phyloP scores from a whole-genome alignment of 345 rosid species.

The Boechera stricta region DNA sequence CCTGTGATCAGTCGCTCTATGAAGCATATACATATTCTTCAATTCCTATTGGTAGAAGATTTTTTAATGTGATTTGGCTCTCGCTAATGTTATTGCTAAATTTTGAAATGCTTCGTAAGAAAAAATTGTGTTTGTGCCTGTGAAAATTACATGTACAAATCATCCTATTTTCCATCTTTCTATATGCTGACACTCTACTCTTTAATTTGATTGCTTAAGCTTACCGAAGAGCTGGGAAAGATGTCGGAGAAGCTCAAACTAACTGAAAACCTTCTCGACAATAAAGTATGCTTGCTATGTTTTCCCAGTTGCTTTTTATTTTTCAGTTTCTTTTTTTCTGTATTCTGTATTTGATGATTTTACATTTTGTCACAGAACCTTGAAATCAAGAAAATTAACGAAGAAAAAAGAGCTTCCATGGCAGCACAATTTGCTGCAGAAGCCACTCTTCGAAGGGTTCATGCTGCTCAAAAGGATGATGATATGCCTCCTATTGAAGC shows the following conservation, averaged over 20 bases:
- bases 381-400: slow-evolving; percentile 94
- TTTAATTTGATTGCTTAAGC: slow-evolving; percentile 54
- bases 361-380: slow-evolving; percentile 66
- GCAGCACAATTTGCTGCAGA: slow-evolving; percentile 99
- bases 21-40: neutral
- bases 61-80: neutral
- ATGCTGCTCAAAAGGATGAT: slow-evolving; percentile 99
- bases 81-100: slow-evolving; percentile 3
- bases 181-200: slow-evolving; percentile 33
- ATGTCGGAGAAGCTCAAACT: slow-evolving; percentile 95
- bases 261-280: slow-evolving; percentile 80
- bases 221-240: slow-evolving; percentile 87
- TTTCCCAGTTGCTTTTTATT: neutral
- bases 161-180: neutral
- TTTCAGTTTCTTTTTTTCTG: neutral
- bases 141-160: neutral
- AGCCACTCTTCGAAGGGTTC: slow-evolving; percentile 98
- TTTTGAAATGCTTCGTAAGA: neutral
- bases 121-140: neutral
- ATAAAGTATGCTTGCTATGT: slow-evolving; percentile 59
- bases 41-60: neutral
- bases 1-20: slow-evolving; percentile 6
- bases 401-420: slow-evolving; percentile 98
- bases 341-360: slow-evolving; percentile 22
- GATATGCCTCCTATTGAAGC: slow-evolving; percentile 99